Base-by-base conservation (phyloP, 805 yeast species). In the Saccharomycopsis lassenensis region DNA sequence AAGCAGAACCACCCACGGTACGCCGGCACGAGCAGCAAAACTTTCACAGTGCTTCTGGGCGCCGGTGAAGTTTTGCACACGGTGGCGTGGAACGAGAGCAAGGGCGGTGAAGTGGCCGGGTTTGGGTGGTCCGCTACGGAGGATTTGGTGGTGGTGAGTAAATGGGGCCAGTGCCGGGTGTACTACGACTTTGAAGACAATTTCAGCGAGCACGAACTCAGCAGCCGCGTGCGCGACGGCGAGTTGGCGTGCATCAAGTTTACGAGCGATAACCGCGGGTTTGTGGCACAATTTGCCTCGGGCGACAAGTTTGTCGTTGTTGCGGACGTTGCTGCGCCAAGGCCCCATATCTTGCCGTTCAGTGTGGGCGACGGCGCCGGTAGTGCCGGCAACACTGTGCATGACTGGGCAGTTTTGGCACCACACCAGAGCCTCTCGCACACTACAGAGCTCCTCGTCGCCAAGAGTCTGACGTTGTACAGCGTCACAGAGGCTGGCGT, bases 141-240 rank as follows among this genome's bases (percentile, higher is more conserved):
- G 47, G 62, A 67, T 34, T 59, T 83, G 31, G 55, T 76, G 7
- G 70, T 79, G 8, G 67, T 78, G 1, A 52, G 75, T 24, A 64
- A 61, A 22, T 58, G 61, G 33, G 78, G 79, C 5, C 60, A 56
- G 20, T 69, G 65, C 17, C 59, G 93, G 19, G 57, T 65, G 19
- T 82, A 80, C 54, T 55, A 62, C 28, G 86, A 81, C 48, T 73
- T 79, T 44, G 70, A 71, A 15, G 81, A 83, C 3, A 76, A 71
- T 30, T 83, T 81, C 51, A 62, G 63, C 32, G 84, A 77, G 47
- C 66, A 62, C 46, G 52, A 55, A 12, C 42, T 70, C 4, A 60
- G 61, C 37, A 52, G n/a, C n/a, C n/a, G n/a, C n/a, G n/a, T n/a
- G n/a, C n/a, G 6, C n/a, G n/a, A n/a, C n/a, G n/a, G n/a, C n/a